phyloP scores from a whole-genome alignment of 371 early-diverging fungal species.

The Dichotomocladium elegans region DNA sequence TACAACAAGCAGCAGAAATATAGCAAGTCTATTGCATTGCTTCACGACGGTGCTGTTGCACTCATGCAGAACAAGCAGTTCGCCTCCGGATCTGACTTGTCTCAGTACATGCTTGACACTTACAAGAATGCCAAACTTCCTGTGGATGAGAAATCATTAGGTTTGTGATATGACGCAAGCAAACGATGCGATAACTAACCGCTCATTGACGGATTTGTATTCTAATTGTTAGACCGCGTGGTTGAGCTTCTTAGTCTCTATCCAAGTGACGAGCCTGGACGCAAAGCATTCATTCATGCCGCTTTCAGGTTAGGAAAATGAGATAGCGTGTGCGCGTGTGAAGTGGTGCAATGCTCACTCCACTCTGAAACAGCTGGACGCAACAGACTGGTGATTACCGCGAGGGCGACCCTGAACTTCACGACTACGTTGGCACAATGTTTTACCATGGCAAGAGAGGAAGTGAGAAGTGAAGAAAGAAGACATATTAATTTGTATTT shows the following conservation, averaged over 20 bases:
- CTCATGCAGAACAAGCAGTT: constrained; percentile 77
- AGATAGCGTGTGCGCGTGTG: too few species aligned
- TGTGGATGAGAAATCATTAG: constrained; percentile 69
- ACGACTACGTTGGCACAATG: constrained; percentile 79
- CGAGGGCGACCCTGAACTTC: constrained; percentile 79
- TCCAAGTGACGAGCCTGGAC: constrained; percentile 34
- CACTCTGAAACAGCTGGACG: constrained; percentile 82
- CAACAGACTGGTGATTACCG: constrained; percentile 51
- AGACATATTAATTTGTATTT: too few species aligned
- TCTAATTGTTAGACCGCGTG: constrained; percentile 43
- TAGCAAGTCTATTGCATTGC: constrained; percentile 71
- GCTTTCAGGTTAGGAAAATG: constrained; percentile 34
- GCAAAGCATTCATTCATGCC: constrained; percentile 40
- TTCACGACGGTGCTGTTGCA: constrained; percentile 73
- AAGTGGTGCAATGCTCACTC: too few species aligned
- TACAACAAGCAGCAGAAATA: constrained; percentile 82
- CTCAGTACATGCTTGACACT: constrained; percentile 75
- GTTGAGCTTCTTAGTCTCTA: constrained; percentile 50
- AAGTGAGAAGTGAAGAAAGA: too few species aligned
- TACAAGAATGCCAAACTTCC: constrained; percentile 67
- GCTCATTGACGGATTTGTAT: neutral
- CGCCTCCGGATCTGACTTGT: constrained; percentile 84
- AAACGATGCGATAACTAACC: constrained; percentile 9
- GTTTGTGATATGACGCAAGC: constrained; percentile 40
- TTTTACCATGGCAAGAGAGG: constrained; percentile 51